Conservation (phyloP, 805 yeast genomes). For the Candida boidinii region DNA sequence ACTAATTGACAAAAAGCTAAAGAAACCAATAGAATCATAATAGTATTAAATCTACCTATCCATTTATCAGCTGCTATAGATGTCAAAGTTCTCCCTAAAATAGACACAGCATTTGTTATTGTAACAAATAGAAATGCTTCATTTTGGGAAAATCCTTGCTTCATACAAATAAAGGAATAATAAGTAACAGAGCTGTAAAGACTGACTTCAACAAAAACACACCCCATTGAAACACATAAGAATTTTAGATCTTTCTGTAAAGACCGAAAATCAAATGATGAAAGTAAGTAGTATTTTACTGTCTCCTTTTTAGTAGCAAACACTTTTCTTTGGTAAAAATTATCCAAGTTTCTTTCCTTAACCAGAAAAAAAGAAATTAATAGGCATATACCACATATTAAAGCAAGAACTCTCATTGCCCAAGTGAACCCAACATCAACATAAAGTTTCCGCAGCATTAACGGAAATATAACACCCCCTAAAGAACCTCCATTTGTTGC, state of each 20-base stretch:
- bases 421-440: conserved; percentile 41
- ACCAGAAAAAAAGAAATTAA: conserved; percentile 22
- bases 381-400: conserved; percentile 26
- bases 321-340: neutral
- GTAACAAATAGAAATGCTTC: conserved; percentile 29
- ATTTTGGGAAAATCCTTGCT: conserved; percentile 31
- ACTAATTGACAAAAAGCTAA: conserved; percentile 31
- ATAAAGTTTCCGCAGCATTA: conserved; percentile 39
- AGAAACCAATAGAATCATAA: conserved; percentile 27
- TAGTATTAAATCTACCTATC: conserved; percentile 36
- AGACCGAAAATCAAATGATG: conserved; percentile 25
- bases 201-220: conserved; percentile 35
- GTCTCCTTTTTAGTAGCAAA: neutral
- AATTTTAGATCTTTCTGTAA: conserved; percentile 32
- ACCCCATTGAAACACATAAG: conserved; percentile 26
- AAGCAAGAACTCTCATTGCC: conserved; percentile 44
- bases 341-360: conserved; percentile 23
- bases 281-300: conserved; percentile 6
- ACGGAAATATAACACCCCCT: conserved; percentile 44
- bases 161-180: conserved; percentile 40
- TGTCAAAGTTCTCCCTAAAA: conserved; percentile 32
- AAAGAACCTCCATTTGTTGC: conserved; percentile 44
- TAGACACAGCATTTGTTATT: conserved; percentile 27
- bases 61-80: conserved; percentile 31
- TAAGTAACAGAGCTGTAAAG: conserved; percentile 40